These are phyloP conservation scores for Camelina laxa DNA, from an alignment of 345 rosid genomes.

Conservation along the genomic window DNA sequence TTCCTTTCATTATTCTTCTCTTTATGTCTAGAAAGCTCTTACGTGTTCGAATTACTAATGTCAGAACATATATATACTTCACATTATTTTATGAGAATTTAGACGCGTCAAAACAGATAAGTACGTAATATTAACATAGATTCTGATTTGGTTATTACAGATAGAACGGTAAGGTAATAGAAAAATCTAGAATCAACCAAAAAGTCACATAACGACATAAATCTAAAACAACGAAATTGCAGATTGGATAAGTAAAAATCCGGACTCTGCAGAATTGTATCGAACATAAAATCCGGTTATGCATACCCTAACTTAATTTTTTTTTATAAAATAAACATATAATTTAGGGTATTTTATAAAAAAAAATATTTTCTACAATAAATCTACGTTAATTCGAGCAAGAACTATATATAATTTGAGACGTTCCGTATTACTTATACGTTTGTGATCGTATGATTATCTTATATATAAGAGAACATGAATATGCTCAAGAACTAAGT, in stretches of 20 bases:
- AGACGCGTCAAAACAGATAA: no score
- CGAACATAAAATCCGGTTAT: not conserved
- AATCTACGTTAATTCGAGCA: not conserved
- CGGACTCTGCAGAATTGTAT: not conserved
- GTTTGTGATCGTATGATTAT: not conserved
- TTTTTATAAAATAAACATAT: no score
- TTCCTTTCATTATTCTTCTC: not conserved
- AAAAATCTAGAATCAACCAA: no score
- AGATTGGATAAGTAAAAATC: no score
- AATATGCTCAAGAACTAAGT: conserved; percentile 27
- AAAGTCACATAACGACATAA: no score
- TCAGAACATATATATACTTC: not conserved
- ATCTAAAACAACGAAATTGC: no score
- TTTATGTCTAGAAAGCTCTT: not conserved
- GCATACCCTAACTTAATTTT: not conserved
- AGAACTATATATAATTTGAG: not conserved
- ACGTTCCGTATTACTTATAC: not conserved
- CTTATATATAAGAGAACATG: not conserved
- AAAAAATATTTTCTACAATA: no score
- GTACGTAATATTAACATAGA: no score
- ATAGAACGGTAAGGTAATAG: no score
- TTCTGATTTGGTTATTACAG: no score
- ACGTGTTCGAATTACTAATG: not conserved
- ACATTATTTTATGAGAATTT: no score
- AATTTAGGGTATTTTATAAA: no score